These are phyloP conservation scores for Plasmodium berghei DNA, from an alignment of 169 alveolate genomes.

Conservation along the genomic window DNA sequence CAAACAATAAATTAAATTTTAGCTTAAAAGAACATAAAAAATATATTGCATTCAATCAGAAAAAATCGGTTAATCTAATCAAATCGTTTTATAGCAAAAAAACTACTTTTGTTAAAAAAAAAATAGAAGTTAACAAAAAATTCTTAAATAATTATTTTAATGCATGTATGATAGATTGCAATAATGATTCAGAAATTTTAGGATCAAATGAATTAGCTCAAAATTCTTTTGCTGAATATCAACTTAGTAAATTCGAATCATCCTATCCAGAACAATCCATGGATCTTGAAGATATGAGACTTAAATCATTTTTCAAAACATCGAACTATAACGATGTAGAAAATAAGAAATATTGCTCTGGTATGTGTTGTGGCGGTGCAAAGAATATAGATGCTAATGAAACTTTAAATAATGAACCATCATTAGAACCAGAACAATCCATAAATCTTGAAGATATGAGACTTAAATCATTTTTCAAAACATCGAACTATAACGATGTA, in stretches of 20 bases:
- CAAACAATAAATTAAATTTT: constrained; percentile 1
- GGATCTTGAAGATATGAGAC: constrained; percentile 16
- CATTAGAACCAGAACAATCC: too few species aligned
- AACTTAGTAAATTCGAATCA: constrained; percentile 13
- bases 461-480: too few species aligned
- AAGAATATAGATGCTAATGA: too few species aligned
- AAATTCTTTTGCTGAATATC: constrained; percentile 30
- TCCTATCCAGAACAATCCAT: constrained; percentile 11
- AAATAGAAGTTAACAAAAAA: constrained; percentile 30
- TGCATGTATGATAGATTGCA: constrained; percentile 49
- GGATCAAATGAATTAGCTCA: constrained; percentile 30
- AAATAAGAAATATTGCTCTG: neutral
- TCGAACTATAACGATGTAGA: neutral
- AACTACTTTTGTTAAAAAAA: constrained; percentile 31
- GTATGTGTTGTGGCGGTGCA: too few species aligned
- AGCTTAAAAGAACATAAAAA: constrained; percentile 1
- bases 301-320: constrained; percentile 3
- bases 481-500: too few species aligned
- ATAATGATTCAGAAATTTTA: neutral
- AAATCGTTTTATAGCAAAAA: constrained; percentile 17
- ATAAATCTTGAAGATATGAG: too few species aligned
- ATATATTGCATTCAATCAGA: constrained; percentile 41
- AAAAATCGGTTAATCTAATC: constrained; percentile 4
- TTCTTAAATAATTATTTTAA: constrained; percentile 28
- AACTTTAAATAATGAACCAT: too few species aligned